Conservation (phyloP, 331 rosid species). For the Pyracantha coccinea region DNA sequence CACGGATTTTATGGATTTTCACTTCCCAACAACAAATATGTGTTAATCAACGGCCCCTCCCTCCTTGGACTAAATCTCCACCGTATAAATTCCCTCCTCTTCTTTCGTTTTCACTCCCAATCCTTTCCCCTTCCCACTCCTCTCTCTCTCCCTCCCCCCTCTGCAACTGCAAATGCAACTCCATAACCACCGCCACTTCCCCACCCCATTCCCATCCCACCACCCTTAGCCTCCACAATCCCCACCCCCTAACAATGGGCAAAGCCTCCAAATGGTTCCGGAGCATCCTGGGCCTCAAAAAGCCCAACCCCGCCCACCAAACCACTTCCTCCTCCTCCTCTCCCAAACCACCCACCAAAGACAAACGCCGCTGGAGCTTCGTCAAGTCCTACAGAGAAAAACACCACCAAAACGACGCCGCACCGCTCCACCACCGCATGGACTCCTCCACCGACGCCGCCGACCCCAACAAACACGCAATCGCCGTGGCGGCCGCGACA, state of each 20-base stretch:
- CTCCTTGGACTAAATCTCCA: neutral
- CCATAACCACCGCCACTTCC: conserved; percentile 3
- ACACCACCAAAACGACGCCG: conserved; percentile 19
- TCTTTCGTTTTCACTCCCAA: neutral
- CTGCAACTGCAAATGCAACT: conserved; percentile 18
- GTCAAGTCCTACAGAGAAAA: conserved; percentile 54
- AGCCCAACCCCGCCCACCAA: conserved; percentile 11
- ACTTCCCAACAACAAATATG: neutral
- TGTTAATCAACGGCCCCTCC: neutral
- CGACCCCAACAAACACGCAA: conserved; percentile 39
- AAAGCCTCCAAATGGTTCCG: conserved; percentile 81
- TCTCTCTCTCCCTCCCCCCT: neutral
- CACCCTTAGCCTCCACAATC: neutral
- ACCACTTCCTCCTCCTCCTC: neutral
- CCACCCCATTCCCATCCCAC: neutral
- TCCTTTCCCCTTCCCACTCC: neutral
- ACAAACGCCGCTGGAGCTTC: conserved; percentile 62
- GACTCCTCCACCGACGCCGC: neutral
- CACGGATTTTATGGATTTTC: neutral
- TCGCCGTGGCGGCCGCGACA: conserved; percentile 63
- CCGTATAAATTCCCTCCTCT: neutral
- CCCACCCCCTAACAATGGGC: conserved; percentile 35
- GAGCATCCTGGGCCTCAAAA: conserved; percentile 41
- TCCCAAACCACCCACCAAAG: conserved; percentile 26
- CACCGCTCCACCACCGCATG: neutral